Percentiles rank a stretch among this genome's conserved stretches.
phyloP scores from a whole-genome alignment of 768 basidiomycete genomes.

The Rhodocollybia butyracea region DNA sequence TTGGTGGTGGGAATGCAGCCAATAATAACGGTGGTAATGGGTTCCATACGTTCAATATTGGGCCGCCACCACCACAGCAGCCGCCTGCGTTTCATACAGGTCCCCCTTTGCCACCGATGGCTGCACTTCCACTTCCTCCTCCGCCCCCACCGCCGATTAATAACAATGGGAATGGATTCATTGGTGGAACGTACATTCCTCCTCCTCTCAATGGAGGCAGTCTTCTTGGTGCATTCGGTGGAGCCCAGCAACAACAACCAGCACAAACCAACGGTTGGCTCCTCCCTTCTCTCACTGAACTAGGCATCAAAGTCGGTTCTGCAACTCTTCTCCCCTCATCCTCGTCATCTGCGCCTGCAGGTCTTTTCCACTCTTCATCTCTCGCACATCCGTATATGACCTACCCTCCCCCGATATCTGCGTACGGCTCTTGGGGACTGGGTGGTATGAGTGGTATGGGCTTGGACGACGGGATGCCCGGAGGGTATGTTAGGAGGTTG shows the following conservation, averaged over 20 bases:
- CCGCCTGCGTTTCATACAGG: background rate
- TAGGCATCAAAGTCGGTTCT: constrained; percentile 45
- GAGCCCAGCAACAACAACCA: too few species aligned
- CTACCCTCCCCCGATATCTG: background rate
- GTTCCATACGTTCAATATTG: background rate
- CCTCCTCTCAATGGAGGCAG: too few species aligned
- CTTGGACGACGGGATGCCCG: background rate
- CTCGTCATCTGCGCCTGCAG: constrained; percentile 57
- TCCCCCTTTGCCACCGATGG: background rate
- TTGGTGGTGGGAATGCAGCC: too few species aligned
- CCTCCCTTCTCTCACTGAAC: constrained; percentile 57
- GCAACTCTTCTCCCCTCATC: constrained; percentile 53
- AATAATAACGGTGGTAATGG: background rate
- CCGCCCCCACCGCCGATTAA: background rate
- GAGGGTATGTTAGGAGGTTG: constrained; percentile 26
- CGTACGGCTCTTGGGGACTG: background rate
- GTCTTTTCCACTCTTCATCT: constrained; percentile 25
- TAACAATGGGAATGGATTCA: too few species aligned
- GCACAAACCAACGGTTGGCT: constrained; percentile 42
- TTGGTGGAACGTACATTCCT: too few species aligned
- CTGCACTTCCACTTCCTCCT: background rate
- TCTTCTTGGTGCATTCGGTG: too few species aligned
- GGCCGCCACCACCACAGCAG: background rate
- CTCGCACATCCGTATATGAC: background rate
- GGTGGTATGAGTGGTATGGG: too few species aligned